A percentile compares a stretch with the other conserved stretches of the same genome.
These are phyloP conservation scores for Sporothrix mexicana DNA, from an alignment of 2,329 filamentous ascomycete genomes.

Conservation along the genomic window DNA sequence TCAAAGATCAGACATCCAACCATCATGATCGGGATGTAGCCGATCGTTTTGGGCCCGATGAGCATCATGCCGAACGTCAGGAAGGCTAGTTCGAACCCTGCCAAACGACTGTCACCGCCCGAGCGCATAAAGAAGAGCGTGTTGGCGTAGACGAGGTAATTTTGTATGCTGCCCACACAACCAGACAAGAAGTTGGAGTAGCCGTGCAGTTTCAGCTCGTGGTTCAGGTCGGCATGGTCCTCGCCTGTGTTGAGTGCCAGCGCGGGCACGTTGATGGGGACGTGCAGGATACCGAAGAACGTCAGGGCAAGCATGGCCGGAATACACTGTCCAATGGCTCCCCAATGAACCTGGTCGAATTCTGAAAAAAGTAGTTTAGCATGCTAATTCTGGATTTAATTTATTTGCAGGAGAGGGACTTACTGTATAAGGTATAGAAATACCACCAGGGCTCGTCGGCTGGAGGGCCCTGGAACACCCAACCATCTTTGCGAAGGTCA, in stretches of 20 bases:
- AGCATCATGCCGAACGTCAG: constrained; percentile 83
- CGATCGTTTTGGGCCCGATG: constrained; percentile 84
- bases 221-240: constrained; percentile 88
- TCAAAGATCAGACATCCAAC: constrained; percentile 95
- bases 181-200: constrained; percentile 92
- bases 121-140: constrained; percentile 96
- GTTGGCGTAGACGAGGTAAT: constrained; percentile 97
- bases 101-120: constrained; percentile 84
- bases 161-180: constrained; percentile 85
- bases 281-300: constrained; percentile 96
- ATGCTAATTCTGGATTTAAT: constrained; percentile 29
- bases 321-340: constrained; percentile 79
- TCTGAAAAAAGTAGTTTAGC: constrained; percentile 57
- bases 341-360: constrained; percentile 81
- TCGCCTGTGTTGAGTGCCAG: constrained; percentile 88
- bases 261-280: constrained; percentile 96
- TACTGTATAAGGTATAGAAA: constrained; percentile 94
- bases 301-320: constrained; percentile 96
- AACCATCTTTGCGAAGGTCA: constrained; percentile 73
- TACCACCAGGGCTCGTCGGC: constrained; percentile 93
- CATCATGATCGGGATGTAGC: constrained; percentile 95
- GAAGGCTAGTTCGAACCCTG: constrained; percentile 81
- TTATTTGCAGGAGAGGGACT: constrained; percentile 45
- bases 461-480: constrained; percentile 89
- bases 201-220: constrained; percentile 89